Conservation (phyloP, 2,329 filamentous ascomycete species). For the Teratosphaeria zuluensis region DNA sequence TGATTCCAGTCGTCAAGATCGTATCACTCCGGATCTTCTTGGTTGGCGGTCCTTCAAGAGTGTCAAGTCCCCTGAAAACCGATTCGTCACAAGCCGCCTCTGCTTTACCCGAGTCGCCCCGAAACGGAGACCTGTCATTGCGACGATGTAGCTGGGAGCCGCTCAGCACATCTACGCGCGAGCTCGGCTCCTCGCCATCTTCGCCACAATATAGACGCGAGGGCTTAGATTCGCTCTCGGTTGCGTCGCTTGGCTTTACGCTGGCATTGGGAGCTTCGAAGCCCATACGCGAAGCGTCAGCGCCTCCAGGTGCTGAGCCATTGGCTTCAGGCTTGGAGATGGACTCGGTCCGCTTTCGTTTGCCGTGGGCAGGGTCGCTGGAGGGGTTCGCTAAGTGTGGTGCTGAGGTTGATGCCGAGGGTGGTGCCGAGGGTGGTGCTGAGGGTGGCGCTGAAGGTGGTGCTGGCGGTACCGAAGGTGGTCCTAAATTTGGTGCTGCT, state of each 20-base stretch:
- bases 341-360: neutral
- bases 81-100: too few relatives aligned
- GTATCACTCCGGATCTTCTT: too few relatives aligned
- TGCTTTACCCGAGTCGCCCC: too few relatives aligned
- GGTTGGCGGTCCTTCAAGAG: too few relatives aligned
- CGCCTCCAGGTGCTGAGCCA: neutral
- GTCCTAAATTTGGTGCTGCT: too few relatives aligned
- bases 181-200: neutral
- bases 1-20: neutral
- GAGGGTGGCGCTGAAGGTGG: too few relatives aligned
- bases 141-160: neutral
- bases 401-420: too few relatives aligned
- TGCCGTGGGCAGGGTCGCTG: neutral
- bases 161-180: neutral
- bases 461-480: too few relatives aligned
- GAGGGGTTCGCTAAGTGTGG: neutral
- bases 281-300: neutral
- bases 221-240: neutral
- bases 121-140: too few relatives aligned
- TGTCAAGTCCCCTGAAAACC: too few relatives aligned
- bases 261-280: neutral
- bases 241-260: neutral
- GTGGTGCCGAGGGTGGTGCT: too few relatives aligned
- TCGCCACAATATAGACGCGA: too few relatives aligned
- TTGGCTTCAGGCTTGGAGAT: neutral